Percentiles rank a stretch among this genome's conserved stretches.
Evolutionary conservation across 768 basidiomycete species (phyloP).

Genomic region (Leccinellum albellum): DNA sequence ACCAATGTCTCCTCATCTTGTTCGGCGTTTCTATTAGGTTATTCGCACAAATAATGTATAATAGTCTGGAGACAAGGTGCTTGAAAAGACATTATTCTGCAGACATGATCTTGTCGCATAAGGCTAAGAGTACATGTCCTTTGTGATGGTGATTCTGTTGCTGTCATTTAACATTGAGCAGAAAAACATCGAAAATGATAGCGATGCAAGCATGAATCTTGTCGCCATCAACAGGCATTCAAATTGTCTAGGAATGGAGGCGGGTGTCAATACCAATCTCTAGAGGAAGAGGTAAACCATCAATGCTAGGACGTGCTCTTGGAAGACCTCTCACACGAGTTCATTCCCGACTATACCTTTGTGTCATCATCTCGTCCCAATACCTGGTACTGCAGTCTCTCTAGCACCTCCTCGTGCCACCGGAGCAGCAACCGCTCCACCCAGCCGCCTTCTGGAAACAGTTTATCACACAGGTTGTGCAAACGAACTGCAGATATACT

Average conservation of each 20-base stretch:
- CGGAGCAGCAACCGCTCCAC: conserved; percentile 72
- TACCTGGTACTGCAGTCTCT: background rate
- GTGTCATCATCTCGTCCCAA: background rate
- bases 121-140: background rate
- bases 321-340: background rate
- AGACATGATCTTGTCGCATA: too few species aligned
- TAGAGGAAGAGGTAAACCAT: background rate
- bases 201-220: background rate
- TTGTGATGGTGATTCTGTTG: background rate
- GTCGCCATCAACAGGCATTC: too few species aligned
- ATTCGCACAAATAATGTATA: background rate
- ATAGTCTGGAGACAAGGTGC: background rate
- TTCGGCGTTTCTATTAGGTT: too few species aligned
- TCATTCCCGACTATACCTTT: background rate
- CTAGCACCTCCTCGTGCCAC: conserved; percentile 48
- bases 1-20: background rate
- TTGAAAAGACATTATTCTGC: too few species aligned
- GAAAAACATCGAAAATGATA: background rate
- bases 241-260: background rate
- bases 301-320: background rate
- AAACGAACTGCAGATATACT: conserved; percentile 86
- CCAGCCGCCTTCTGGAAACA: conserved; percentile 81
- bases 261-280: background rate
- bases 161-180: background rate
- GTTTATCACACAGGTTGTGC: conserved; percentile 93